Evolutionary conservation across 2,329 filamentous ascomycete species (phyloP).

Genomic region (Chrysosporium keratinophilum): DNA sequence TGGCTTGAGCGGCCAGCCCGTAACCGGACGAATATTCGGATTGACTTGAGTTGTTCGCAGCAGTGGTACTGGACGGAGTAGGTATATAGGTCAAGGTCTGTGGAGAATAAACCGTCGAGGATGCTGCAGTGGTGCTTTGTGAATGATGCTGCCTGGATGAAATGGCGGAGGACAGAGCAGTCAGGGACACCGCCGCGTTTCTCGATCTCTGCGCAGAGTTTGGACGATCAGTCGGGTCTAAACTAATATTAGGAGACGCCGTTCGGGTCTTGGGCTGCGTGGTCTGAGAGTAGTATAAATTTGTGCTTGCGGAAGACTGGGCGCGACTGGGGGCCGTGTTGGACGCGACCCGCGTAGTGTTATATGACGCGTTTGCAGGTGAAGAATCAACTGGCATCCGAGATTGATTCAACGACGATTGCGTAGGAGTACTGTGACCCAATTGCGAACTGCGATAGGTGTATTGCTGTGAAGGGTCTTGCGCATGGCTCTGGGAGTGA

Average conservation of each 20-base stretch:
- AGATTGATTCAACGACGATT: not conserved
- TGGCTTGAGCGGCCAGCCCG: not conserved
- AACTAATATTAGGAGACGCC: not conserved
- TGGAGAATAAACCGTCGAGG: constrained; percentile 1
- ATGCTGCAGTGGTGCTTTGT: not conserved
- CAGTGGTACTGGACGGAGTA: not conserved
- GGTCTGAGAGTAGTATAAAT: not conserved
- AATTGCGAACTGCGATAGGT: constrained; percentile 11
- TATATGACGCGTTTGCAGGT: not conserved
- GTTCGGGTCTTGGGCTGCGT: not conserved
- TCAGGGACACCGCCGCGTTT: constrained; percentile 16
- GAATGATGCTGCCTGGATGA: constrained; percentile 4
- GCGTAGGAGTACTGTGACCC: constrained; percentile 1
- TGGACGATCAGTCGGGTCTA: constrained; percentile 8
- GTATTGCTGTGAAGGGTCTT: constrained; percentile 11
- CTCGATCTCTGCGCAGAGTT: constrained; percentile 13
- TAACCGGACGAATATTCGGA: not conserved
- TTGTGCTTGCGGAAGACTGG: not conserved
- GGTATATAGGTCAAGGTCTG: constrained; percentile 4
- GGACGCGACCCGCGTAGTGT: not conserved
- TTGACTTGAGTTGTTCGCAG: not conserved
- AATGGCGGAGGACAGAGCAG: constrained; percentile 14
- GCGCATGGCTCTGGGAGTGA: not conserved
- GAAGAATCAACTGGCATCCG: not conserved
- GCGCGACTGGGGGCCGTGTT: not conserved